Evolutionary conservation across 2,329 filamentous ascomycete genomes (phyloP).

Genomic region (Bertia moriformis): DNA sequence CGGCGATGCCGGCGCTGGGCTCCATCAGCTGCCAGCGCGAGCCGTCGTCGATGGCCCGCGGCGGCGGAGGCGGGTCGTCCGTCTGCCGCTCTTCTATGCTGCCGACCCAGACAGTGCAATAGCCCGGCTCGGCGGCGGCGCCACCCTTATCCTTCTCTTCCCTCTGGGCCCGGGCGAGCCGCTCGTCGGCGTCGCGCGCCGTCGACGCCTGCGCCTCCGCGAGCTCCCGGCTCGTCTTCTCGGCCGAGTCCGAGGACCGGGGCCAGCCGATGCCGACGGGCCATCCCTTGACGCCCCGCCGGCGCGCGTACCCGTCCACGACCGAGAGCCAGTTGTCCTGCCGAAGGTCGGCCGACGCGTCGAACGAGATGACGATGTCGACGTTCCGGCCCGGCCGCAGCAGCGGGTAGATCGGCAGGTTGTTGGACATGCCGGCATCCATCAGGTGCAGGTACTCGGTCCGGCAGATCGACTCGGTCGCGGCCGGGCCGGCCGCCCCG

Average conservation of each 20-base stretch:
- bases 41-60: conserved; percentile 42
- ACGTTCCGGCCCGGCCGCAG: conserved; percentile 77
- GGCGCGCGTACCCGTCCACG: conserved; percentile 79
- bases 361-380: conserved; percentile 82
- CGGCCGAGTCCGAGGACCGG: conserved; percentile 36
- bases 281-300: conserved; percentile 87
- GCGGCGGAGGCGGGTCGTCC: conserved; percentile 32
- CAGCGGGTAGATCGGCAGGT: conserved; percentile 86
- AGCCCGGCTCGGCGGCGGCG: conserved; percentile 55
- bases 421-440: conserved; percentile 98
- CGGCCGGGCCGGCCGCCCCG: too few relatives aligned
- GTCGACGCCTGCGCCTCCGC: conserved; percentile 50
- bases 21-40: conserved; percentile 57
- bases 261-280: conserved; percentile 93
- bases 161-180: conserved; percentile 49
- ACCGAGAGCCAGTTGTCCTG: conserved; percentile 94
- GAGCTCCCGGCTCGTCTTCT: conserved; percentile 49
- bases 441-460: conserved; percentile 67
- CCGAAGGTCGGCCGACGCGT: conserved; percentile 83
- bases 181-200: conserved; percentile 43
- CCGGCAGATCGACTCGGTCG: conserved; percentile 63
- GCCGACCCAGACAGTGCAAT: conserved; percentile 93
- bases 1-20: conserved; percentile 69
- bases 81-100: conserved; percentile 59
- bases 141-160: conserved; percentile 27